phyloP scores from a whole-genome alignment of 371 early-diverging fungal species.

The Mortierella sp. region DNA sequence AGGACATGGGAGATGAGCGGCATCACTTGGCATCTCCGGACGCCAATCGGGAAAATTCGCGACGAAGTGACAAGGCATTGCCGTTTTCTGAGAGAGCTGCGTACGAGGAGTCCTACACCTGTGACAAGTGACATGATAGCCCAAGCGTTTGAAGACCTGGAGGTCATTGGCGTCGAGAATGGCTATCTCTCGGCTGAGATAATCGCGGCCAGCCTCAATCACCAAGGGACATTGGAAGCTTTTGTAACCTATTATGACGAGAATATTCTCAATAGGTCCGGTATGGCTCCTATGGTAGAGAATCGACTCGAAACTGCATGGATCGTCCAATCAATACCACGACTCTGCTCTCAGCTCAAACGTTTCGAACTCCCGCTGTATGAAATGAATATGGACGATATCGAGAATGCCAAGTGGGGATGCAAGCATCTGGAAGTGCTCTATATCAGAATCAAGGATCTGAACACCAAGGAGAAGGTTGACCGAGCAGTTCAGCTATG shows the following conservation, averaged over 20 bases:
- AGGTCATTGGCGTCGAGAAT: background rate
- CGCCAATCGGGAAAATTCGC: no score
- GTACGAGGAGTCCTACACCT: background rate
- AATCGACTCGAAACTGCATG: background rate
- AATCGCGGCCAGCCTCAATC: background rate
- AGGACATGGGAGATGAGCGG: background rate
- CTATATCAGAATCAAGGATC: background rate
- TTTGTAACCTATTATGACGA: no score
- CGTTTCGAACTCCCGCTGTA: background rate
- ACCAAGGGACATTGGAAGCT: background rate
- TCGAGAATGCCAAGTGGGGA: background rate
- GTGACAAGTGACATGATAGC: background rate
- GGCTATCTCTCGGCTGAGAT: background rate
- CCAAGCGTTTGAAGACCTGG: background rate
- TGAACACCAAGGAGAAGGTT: constrained; percentile 5
- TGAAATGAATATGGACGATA: constrained; percentile 4
- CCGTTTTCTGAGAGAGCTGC: background rate
- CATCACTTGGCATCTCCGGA: background rate
- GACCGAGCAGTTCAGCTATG: background rate
- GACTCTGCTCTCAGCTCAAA: background rate
- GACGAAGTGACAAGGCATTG: background rate
- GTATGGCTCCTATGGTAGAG: background rate
- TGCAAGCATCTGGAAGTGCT: background rate
- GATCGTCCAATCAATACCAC: background rate
- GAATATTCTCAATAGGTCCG: background rate